phyloP scores from a whole-genome alignment of 352 stramenopile species.

The Phytophthora crassamura region DNA sequence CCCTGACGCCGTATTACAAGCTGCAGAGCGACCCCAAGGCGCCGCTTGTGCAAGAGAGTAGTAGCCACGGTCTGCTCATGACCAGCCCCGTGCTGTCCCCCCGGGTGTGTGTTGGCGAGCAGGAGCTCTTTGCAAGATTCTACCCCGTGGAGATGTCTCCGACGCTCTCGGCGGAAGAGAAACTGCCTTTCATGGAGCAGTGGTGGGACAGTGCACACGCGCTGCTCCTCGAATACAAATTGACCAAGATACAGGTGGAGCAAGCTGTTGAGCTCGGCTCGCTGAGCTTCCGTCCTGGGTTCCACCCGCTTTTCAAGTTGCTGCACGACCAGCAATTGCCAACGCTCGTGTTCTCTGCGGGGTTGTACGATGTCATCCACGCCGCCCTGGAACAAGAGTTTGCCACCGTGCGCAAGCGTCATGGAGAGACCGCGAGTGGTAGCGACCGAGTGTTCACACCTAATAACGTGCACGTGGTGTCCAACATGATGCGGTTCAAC shows the following conservation, averaged over 20 bases:
- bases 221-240: constrained; percentile 58
- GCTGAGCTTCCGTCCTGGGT: constrained; percentile 53
- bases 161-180: constrained; percentile 57
- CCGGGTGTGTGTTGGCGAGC: constrained; percentile 34
- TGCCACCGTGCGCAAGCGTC: constrained; percentile 19
- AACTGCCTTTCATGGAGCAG: constrained; percentile 74
- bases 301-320: constrained; percentile 51
- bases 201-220: constrained; percentile 59
- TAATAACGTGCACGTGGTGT: constrained; percentile 74
- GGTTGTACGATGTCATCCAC: constrained; percentile 66
- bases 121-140: constrained; percentile 66
- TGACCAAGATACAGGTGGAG: constrained; percentile 50
- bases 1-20: constrained; percentile 64
- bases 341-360: constrained; percentile 69
- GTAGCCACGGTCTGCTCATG: constrained; percentile 43
- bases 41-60: constrained; percentile 34
- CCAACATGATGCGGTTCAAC: constrained; percentile 82
- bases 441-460: constrained; percentile 21
- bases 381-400: constrained; percentile 58
- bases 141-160: constrained; percentile 77
- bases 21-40: constrained; percentile 10
- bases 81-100: constrained; percentile 32
- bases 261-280: constrained; percentile 43
- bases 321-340: constrained; percentile 51
- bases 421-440: not conserved